These are phyloP conservation scores for Castanea crenata DNA, from an alignment of 306 rosid genomes.

Conservation along the genomic window DNA sequence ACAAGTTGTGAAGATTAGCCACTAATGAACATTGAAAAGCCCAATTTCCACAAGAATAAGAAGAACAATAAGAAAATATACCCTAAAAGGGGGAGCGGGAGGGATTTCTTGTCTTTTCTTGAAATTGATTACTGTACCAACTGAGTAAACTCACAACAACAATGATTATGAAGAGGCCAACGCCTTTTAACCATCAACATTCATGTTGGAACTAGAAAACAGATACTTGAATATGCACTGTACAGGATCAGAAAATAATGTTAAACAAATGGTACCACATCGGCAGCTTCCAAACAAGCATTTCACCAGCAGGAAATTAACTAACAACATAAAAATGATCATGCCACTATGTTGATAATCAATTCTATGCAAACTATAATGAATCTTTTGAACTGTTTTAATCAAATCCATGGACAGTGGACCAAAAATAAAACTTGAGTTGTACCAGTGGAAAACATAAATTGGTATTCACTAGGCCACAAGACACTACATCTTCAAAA, in stretches of 20 bases:
- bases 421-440: background rate
- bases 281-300: background rate
- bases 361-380: background rate
- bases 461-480: too few species aligned
- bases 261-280: constrained; percentile 7
- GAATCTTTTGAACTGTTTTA: background rate
- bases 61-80: too few species aligned
- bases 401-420: background rate
- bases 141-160: constrained; percentile 82
- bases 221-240: constrained; percentile 59
- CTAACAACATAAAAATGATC: background rate
- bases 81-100: too few species aligned
- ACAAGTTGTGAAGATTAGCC: background rate
- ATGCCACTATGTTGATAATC: background rate
- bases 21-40: too few species aligned
- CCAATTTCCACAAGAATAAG: too few species aligned
- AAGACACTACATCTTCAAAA: too few species aligned
- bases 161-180: constrained; percentile 72
- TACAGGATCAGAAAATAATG: constrained; percentile 20
- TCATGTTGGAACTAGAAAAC: constrained; percentile 80
- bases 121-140: constrained; percentile 53
- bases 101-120: background rate
- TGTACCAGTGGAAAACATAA: too few species aligned
- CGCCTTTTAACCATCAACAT: constrained; percentile 79
- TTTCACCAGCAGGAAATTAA: background rate